phyloP scores from a whole-genome alignment of 257 asterid genomes.

The Plectranthus barbatus region DNA sequence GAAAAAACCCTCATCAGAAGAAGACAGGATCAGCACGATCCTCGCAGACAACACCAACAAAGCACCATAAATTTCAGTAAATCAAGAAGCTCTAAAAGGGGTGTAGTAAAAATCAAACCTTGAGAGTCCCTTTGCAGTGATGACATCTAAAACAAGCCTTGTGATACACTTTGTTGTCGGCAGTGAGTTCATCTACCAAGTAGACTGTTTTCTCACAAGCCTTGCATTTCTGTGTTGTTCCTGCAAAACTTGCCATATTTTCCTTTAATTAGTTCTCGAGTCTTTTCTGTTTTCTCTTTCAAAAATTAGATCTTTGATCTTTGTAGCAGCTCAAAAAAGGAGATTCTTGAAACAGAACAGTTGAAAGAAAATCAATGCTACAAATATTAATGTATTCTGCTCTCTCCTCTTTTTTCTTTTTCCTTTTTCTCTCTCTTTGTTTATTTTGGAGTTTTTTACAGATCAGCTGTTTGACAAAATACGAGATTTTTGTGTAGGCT shows the following conservation, averaged over 20 bases:
- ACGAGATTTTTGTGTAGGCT: not conserved
- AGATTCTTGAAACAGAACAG: slow-evolving; percentile 5
- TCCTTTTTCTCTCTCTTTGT: not conserved
- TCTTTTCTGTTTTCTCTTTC: not conserved
- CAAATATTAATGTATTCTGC: slow-evolving; percentile 2
- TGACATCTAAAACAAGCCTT: slow-evolving; percentile 72
- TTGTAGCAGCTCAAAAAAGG: slow-evolving; percentile 4
- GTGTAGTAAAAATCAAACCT: slow-evolving; percentile 25
- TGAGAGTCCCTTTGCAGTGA: slow-evolving; percentile 72
- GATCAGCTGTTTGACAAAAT: slow-evolving; percentile 29
- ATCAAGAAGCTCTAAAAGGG: not conserved
- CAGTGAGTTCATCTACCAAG: slow-evolving; percentile 60
- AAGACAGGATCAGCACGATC: not conserved
- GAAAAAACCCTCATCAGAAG: slow-evolving; percentile 14
- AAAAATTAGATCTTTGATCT: slow-evolving; percentile 17
- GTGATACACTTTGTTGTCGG: slow-evolving; percentile 59
- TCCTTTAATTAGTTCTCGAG: not conserved
- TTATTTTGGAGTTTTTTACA: slow-evolving; percentile 11
- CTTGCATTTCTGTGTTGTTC: slow-evolving; percentile 66
- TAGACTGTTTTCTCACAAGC: slow-evolving; percentile 70
- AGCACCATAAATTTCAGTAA: not conserved
- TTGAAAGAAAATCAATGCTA: slow-evolving; percentile 9
- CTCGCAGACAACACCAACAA: not conserved
- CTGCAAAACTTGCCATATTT: slow-evolving; percentile 47
- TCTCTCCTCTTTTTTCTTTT: not conserved